Evolutionary conservation across 805 yeast genomes (phyloP), one percentile per base, ranked within the genome.

Genomic region (Helenozyma baotianmanensis): DNA sequence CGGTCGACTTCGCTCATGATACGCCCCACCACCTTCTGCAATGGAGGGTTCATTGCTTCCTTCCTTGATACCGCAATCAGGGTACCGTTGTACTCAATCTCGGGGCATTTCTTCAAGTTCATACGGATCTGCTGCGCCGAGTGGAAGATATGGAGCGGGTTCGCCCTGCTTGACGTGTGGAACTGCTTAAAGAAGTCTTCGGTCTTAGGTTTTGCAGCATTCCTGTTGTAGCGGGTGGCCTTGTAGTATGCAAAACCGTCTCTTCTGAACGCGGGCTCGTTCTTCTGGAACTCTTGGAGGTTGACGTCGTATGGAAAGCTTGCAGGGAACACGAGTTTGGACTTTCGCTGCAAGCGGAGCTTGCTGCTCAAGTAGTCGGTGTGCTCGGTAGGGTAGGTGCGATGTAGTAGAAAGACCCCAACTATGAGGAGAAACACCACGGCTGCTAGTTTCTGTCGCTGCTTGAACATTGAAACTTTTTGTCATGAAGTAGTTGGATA

Each of bases 41-140:
- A 13, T 6, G 30, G 21, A 4, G 30, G 15, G 23, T 36, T 28
- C 26, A 39, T 17, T 16, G 29, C 22, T 7, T 22, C 23, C 13
- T 30, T 33, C 14, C 29, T 33, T 14, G 35, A 25, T 16, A 39
- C 43, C 15, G 25, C 13, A 14, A 33, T 24, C 16, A 33, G 21
- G 16, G 38, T 11, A n/a, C 30, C 21, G 16, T 33, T 21, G n/a
- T 14, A 24, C n/a, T 32, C 25, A 9, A 30, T 15, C 23, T 34
- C 33, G 16, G 22, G 17, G 27, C 32, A 37, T 17, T 27, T 27
- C 21, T 25, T 18, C 34, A 36, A 23, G n/a, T 32, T 35, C 14
- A 25, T 24, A 10, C 16, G 23, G 14, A 39, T 30, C 2, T 16
- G 17, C 13, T 27, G 8, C 2, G 15, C 27, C 8, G 17, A 15